Evolutionary conservation across 768 basidiomycete genomes (phyloP), one percentile per base, ranked within the genome.

Genomic region (Mycena galericulata): DNA sequence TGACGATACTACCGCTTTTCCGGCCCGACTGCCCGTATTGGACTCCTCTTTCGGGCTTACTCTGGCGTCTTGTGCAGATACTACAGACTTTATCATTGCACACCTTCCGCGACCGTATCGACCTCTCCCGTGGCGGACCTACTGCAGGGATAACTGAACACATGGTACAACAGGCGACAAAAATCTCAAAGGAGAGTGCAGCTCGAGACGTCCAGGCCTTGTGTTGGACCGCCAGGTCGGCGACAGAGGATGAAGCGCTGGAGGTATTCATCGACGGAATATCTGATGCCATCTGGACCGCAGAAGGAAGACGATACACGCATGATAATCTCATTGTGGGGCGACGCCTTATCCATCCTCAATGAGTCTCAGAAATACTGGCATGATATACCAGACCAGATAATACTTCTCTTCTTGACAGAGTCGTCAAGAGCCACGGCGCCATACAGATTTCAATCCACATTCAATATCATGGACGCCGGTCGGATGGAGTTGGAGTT

Each of bases 11-110:
- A 3, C 61, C 61, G 26, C 26, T 62, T 15, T 51, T 38, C 40
- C 22, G 18, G 0, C 29, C 61, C 20, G 49, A 62, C 18, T 62
- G 34, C 29, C 61, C 61, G 18, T 62, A 62, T 36, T 43, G 61
- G 61, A 62, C 61, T 2, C 61, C 61, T 29, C 61, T 62, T 29
- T 62, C 61, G 12, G 50, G 61, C 18, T 43, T 50, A 7, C 17
- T 62, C 6, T 62, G 49, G 49, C 61, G 36, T 11, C 6, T 62
- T 14, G 12, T 53, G 11, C 36, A 32, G 27, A 30, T 20, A 1
- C 2, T 40, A 20, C 8, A 38, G 10, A 15, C 15, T 11, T 29
- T 18, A 1, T 50, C 49, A 26, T 36, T 36, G 34, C 34, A 36
- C 34, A 14, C 34, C 6, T 36, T 36, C 8, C 49, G 18, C 27